Conservation (phyloP, 371 early-diverging fungal genomes). For the Haplosporangium sp. region DNA sequence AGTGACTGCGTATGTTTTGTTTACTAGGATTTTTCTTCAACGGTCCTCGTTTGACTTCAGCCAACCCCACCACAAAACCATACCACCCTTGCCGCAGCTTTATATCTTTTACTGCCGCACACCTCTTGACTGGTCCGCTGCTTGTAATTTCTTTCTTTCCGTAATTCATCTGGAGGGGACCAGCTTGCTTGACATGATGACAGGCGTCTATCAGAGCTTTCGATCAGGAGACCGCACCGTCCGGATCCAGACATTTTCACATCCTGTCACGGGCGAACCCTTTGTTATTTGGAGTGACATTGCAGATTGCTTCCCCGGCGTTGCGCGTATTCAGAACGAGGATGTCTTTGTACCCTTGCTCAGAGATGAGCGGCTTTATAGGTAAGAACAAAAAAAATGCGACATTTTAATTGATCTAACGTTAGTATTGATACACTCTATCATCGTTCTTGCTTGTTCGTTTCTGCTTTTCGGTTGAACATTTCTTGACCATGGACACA, state of each 20-base stretch:
- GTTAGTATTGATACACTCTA: background rate
- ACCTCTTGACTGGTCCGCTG: too few relatives aligned
- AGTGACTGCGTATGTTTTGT: too few relatives aligned
- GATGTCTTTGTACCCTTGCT: conserved; percentile 29
- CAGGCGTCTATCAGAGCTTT: conserved; percentile 34
- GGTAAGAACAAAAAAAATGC: conserved; percentile 26
- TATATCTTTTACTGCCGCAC: too few relatives aligned
- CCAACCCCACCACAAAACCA: too few relatives aligned
- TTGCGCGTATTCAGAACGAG: conserved; percentile 33
- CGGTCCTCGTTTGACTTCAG: too few relatives aligned
- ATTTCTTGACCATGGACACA: background rate
- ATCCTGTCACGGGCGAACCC: conserved; percentile 16
- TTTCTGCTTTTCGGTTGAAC: too few relatives aligned
- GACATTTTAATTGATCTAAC: too few relatives aligned
- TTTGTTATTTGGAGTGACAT: conserved; percentile 47
- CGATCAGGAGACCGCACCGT: conserved; percentile 17
- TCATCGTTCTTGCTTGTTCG: background rate
- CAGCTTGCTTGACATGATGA: conserved; percentile 2
- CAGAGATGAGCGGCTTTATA: conserved; percentile 25
- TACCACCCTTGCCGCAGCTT: too few relatives aligned
- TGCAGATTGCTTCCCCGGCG: conserved; percentile 37
- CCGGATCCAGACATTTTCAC: conserved; percentile 13
- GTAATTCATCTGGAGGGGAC: too few relatives aligned
- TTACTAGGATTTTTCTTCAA: too few relatives aligned
- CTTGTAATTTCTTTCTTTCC: too few relatives aligned